These are phyloP conservation scores for Panicum hallii DNA, from an alignment of 202 grass and related monocot genomes.

Conservation along the genomic window DNA sequence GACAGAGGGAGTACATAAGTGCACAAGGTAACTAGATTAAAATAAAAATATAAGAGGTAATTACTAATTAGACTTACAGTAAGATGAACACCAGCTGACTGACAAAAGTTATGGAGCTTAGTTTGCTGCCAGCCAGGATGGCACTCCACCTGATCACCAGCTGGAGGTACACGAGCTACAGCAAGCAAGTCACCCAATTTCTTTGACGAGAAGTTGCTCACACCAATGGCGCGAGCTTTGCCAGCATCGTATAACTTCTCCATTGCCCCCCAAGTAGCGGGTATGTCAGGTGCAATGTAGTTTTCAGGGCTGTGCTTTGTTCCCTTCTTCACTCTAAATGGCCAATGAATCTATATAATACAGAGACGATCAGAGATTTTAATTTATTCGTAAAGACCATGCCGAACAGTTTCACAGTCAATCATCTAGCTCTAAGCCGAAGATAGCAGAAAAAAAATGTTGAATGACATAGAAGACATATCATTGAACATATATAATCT, in stretches of 20 bases:
- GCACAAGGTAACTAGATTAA: background rate
- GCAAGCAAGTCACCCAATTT: constrained; percentile 75
- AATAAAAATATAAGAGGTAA: background rate
- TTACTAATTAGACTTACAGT: constrained; percentile 53
- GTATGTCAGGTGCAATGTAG: constrained; percentile 63
- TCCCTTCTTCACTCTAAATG: constrained; percentile 77
- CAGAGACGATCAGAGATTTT: too few species aligned
- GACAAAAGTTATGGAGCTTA: constrained; percentile 68
- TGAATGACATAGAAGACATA: too few species aligned
- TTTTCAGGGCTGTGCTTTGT: constrained; percentile 56
- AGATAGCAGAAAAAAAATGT: background rate
- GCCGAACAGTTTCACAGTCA: constrained; percentile 15
- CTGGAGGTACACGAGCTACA: constrained; percentile 67
- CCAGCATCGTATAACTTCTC: constrained; percentile 76
- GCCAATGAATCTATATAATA: constrained; percentile 77
- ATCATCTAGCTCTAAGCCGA: background rate
- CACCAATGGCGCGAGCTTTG: constrained; percentile 82
- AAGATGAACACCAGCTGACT: constrained; percentile 69
- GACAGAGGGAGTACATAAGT: background rate
- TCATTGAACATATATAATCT: too few species aligned
- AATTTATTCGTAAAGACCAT: too few species aligned
- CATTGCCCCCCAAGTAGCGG: constrained; percentile 81
- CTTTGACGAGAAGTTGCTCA: constrained; percentile 89
- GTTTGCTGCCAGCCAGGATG: constrained; percentile 81
- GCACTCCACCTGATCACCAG: constrained; percentile 81